Evolutionary conservation across 768 basidiomycete genomes (phyloP), one percentile per base, ranked within the genome.

Genomic region (Boletus subparvulus): DNA sequence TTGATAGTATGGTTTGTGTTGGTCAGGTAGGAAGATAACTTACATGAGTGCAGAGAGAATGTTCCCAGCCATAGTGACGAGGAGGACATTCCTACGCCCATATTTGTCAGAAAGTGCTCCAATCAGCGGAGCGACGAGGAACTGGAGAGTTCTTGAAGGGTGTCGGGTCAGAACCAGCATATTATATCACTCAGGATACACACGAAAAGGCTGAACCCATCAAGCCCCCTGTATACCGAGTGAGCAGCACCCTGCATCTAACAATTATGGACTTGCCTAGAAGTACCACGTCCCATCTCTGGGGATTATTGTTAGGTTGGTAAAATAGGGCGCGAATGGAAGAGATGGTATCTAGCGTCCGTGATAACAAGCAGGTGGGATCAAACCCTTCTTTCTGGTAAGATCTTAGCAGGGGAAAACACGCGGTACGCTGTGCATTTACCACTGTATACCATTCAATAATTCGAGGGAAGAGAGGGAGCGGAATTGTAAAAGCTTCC

Each of bases 391-490:
- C 94, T 61, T 87, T 81, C 83, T 93, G 65, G 32, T 45, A 12
- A 47, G 54, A 52, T 50, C 4, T 61, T 28, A 57, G 52, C 2
- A 44, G n/a, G 10, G 7, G 7, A 16, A 13, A 37, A 40, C 9
- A 35, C 5, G 33, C 19, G 33, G 14, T 8, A 21, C 4, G 6
- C 17, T 0, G 7, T 11, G 16, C 41, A 71, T 83, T 65, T 61
- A 88, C 90, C 68, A 84, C 72, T 1, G 86, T 87, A 69, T 94
- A 95, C 90, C 90, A 94, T 74, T 95, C 88, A 42, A 97, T 94
- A 48, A 98, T 78, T n/a, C 95, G 85, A n/a, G 96, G 96, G 73
- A 98, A 98, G 32, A 98, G 83, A 21, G 96, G 96, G n/a, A 98
- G 80, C 11, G 94, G 94, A 45, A 96, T 90, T 24, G 93, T 97